phyloP scores from a whole-genome alignment of 768 basidiomycete species.

The Nidula microcarpa region DNA sequence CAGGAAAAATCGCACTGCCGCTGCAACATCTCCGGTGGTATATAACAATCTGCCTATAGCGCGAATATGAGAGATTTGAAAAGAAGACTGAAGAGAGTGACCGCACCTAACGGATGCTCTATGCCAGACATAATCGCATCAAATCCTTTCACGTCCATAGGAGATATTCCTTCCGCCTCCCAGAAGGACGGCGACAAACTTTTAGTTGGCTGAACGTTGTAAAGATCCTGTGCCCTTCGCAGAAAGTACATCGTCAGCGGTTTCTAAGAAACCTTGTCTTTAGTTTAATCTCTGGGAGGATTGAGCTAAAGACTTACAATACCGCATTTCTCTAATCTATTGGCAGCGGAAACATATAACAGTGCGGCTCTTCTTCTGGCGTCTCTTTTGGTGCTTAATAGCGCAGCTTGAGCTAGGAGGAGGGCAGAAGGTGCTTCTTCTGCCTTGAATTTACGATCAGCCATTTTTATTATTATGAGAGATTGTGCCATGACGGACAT shows the following conservation, averaged over 20 bases:
- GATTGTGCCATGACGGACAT: slow-evolving; percentile 49
- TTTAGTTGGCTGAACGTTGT: slow-evolving; percentile 46
- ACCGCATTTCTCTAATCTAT: slow-evolving; percentile 77
- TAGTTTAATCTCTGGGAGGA: slow-evolving; percentile 1
- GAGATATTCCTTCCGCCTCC: slow-evolving; percentile 58
- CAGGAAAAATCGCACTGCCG: slow-evolving; percentile 77
- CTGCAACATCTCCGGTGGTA: slow-evolving; percentile 79
- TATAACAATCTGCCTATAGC: slow-evolving; percentile 79
- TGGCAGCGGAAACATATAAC: slow-evolving; percentile 79
- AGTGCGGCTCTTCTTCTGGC: slow-evolving; percentile 65
- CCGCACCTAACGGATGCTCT: slow-evolving; percentile 73
- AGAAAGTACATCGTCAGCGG: slow-evolving; percentile 81
- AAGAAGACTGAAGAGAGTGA: neutral
- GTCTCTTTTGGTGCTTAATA: slow-evolving; percentile 57
- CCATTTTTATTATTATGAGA: neutral
- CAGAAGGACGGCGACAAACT: slow-evolving; percentile 77
- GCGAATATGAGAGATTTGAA: neutral
- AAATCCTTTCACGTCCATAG: slow-evolving; percentile 40
- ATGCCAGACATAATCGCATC: slow-evolving; percentile 68
- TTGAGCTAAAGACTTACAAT: slow-evolving; percentile 51
- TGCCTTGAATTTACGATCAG: slow-evolving; percentile 45
- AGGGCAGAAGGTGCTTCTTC: slow-evolving; percentile 81
- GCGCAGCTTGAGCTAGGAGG: slow-evolving; percentile 78
- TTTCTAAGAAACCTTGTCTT: slow-evolving; percentile 49
- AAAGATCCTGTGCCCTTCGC: slow-evolving; percentile 65